Base-by-base conservation (phyloP, 2,329 filamentous ascomycete genomes). In the Neodidymelliopsis sp. region DNA sequence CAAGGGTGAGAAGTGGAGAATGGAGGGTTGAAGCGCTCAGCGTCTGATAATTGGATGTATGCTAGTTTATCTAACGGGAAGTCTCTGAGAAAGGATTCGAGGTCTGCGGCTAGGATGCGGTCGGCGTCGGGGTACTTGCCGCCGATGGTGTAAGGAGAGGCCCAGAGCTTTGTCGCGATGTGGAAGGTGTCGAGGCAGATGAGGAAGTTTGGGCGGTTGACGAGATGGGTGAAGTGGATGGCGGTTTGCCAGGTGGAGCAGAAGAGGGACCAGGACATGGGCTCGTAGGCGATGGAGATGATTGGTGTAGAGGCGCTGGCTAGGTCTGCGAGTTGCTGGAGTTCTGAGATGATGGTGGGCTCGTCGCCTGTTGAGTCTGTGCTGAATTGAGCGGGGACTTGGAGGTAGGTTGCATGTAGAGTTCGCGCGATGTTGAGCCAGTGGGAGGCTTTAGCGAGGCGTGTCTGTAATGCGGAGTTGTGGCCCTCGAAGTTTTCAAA, bases 151-250 rank as follows among this genome's bases (percentile, higher is more conserved):
- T 48, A 35, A 0, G 59, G 58, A 16, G 54, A 52, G 0, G 49
- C 61, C 40, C 51, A 65, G 2, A 65, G 23, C 0, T 54, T 41
- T 11, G 46, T 59, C 3, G 54, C 59, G 46, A 91, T 85, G 69
- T 91, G 89, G 73, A 89, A 91, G 0, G 85, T 89, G 71, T 91
- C 88, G 15, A 91, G 76, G 65, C 87, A 90, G 28, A 90, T 74
- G 3, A 87, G 87, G 62, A 91, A 90, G 70, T 91, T 91, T 8
- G 78, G 72, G 5, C 85, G 70, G 67, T 88, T 76, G 18, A 90
- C 86, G 5, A 73, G 73, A 54, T 78, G 69, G 1, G 90, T 82
- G 2, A 90, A 73, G 2, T 84, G 81, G 83, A 86, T 90, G 49
- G 79, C 81, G 12, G 76, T 74, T 66, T 90, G 86, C 89, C 89